Percentiles rank a stretch among this genome's conserved stretches.
Conservation (phyloP, 345 rosid genomes). For the Salix arbutifolia region DNA sequence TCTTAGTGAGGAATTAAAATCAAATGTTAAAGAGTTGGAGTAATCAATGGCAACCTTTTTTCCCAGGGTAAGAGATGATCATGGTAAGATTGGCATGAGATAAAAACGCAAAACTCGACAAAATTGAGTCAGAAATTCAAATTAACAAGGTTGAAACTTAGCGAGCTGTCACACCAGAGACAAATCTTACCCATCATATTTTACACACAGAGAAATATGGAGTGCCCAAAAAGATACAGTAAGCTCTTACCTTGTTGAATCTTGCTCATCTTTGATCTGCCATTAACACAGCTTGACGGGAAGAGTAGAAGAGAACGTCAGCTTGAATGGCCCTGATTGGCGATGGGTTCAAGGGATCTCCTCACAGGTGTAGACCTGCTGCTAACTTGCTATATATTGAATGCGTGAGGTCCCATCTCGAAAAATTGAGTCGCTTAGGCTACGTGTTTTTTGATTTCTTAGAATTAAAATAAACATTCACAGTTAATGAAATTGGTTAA, state of each 20-base stretch:
- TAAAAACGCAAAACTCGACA: background rate
- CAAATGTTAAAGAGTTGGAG: background rate
- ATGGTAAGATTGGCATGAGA: background rate
- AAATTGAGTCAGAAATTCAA: too few relatives aligned
- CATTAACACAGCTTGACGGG: background rate
- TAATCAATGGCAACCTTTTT: background rate
- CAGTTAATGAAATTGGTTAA: background rate
- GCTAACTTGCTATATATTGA: background rate
- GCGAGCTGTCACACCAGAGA: too few relatives aligned
- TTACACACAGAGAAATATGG: too few relatives aligned
- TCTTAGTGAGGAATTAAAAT: too few relatives aligned
- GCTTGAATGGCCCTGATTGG: background rate
- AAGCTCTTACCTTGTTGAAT: background rate
- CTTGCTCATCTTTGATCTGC: background rate
- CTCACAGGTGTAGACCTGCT: background rate
- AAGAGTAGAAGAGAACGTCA: background rate
- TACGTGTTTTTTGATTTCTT: background rate
- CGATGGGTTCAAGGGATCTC: background rate
- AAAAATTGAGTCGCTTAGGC: too few relatives aligned
- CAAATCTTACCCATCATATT: background rate
- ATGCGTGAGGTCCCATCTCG: background rate
- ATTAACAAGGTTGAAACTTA: too few relatives aligned
- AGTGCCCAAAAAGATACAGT: background rate
- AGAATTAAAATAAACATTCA: background rate
- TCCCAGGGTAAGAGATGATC: background rate